Base-by-base conservation (phyloP, 257 asterid genomes). In the Fraxinus quadrangulata region DNA sequence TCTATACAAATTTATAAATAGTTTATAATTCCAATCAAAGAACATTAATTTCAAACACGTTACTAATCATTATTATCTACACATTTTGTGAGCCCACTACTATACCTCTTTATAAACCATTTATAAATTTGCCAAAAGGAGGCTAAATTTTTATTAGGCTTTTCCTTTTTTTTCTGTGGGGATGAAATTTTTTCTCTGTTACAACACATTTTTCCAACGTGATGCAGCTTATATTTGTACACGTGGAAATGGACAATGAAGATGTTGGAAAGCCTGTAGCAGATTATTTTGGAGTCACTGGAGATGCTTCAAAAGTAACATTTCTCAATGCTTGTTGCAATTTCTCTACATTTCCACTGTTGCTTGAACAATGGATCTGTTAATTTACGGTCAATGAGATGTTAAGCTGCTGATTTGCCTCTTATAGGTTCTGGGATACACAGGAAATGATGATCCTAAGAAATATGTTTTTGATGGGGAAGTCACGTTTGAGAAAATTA, bases 231-330 rank as follows among this genome's bases (percentile, higher is more conserved):
- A 40, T 91, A 74, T 96, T 92, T 75, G 94, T 96, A 16, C 75
- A 84, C 65, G 92, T 93, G 87, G 89, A 90, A 78, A 67, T 85
- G 84, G 96, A 88, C 85, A 84, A 93, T 83, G 95, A 94, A 67
- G 98, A 92, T 78, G 89, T 82, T 56, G 99, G 98, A 81, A 89
- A 77, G 84, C 97, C 98, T 2, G 97, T 96, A 49, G 96, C 98
- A 34, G 89, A 92, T 74, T 93, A 87, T 83, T 93, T 93, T 85
- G 97, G 99, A 72, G 81, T 92, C 71, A 81, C 87, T 21, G 96
- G 92, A 82, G 88, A 90, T 82, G 79, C 86, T 82, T 88, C 97
- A 70, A 87, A 86, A 78, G 99, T 96, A 85, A 81, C 70, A 70
- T 59, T 75, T 78, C 75, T 51, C 76, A 21, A 75, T 56, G 79